A percentile compares a stretch with the other conserved stretches of the same genome.
Evolutionary conservation across 305 asterid species (phyloP).

Genomic region (Fraxinus paxiana): DNA sequence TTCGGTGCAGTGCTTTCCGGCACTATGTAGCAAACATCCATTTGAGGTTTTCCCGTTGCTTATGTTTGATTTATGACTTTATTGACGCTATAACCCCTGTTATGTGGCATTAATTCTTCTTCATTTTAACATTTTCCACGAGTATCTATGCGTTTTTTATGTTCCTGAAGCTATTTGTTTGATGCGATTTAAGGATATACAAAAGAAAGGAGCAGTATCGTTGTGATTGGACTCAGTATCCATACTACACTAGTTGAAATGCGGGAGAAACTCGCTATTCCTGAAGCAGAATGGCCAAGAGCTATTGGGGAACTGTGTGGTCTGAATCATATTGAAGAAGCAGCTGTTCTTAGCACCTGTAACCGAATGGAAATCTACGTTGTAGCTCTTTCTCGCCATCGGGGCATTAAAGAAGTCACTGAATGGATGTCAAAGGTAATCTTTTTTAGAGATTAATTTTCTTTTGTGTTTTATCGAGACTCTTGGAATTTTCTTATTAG

Average conservation of each 20-base stretch:
- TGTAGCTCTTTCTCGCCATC: conserved; percentile 90
- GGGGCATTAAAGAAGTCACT: conserved; percentile 95
- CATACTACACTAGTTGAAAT: conserved; percentile 87
- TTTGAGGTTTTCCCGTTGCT: background rate
- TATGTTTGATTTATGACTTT: background rate
- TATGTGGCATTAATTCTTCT: background rate
- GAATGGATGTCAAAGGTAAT: conserved; percentile 98
- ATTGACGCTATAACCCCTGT: background rate
- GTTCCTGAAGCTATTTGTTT: conserved; percentile 5
- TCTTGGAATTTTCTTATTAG: conserved; percentile 6
- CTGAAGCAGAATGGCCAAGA: conserved; percentile 85
- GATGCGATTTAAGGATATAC: conserved; percentile 62
- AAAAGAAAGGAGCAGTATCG: conserved; percentile 84
- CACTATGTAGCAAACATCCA: background rate
- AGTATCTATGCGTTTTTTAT: background rate
- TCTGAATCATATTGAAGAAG: conserved; percentile 93
- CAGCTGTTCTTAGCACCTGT: conserved; percentile 96
- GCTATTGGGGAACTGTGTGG: conserved; percentile 51
- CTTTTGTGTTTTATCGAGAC: background rate
- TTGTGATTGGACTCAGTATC: conserved; percentile 79
- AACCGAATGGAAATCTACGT: conserved; percentile 95
- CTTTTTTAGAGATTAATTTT: background rate
- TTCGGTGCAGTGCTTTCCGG: background rate
- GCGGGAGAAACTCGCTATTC: conserved; percentile 93
- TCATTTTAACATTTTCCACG: background rate